Base-by-base conservation (phyloP, 164 flowering plant species). In the Amborella trichopoda region DNA sequence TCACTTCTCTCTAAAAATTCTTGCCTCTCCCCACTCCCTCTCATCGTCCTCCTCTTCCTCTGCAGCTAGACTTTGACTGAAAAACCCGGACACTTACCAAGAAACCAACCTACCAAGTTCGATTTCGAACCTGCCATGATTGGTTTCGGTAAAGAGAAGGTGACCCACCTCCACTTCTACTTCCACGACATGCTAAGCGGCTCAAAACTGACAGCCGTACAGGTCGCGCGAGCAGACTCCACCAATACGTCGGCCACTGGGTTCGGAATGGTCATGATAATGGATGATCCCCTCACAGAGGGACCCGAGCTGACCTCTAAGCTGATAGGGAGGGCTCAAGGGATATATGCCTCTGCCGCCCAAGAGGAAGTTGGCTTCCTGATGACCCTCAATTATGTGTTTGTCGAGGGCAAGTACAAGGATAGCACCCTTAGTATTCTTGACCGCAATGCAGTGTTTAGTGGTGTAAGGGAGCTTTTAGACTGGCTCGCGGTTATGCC, bases 401-500 rank as follows among this genome's bases (percentile, higher is more conserved):
- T 50, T 34, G 11, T 25, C 21, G 27, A 38, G 14, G 67, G 58
- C 1, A 26, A 17, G 20, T 50, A 50, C 14, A 50, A 39, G 25
- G 53, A 44, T 12, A 50, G 53, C 44, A 58, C 59, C 14, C 46
- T 67, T 8, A 59, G 37, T 16, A 39, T 66, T 23, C 13, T 62
- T 22, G 70, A 67, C 30, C 27, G 60, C 37, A 62, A 66, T 38
- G 3, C 30, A 13, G 60, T 50, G 28, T 18, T 50, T 4, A 23
- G 45, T 1, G 19, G 11, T 11, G 54, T 50, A 40, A 57, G 70
- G 44, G 70, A 66, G 57, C 45, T 23, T 50, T 62, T 49, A 40
- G 67, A 32, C 50, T 58, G 45, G 67, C 63, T 16, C 50, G 51
- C 3, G 67, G 67, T 1, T 53, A 53, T 49, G 42, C 53, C 1